Conservation (phyloP, 495 filamentous ascomycete genomes). For the Trichoderma erinaceum region DNA sequence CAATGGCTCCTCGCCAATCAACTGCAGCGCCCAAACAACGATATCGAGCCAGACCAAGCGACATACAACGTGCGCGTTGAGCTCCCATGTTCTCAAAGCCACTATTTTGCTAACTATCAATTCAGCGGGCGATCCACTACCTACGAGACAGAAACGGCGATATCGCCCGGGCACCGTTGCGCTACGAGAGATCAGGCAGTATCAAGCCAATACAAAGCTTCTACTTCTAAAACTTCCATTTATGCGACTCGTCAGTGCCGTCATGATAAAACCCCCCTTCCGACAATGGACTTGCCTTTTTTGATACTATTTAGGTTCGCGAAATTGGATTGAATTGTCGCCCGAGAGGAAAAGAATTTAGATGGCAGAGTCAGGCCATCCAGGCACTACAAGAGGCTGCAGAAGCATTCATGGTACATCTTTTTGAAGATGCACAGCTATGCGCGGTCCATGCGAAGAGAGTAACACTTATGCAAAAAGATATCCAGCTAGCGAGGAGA, state of each 20-base stretch:
- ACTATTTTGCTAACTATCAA: neutral
- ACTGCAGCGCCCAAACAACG: neutral
- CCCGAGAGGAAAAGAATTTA: constrained; percentile 53
- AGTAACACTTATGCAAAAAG: constrained; percentile 96
- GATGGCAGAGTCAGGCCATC: constrained; percentile 92
- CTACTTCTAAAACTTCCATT: constrained; percentile 61
- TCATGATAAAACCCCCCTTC: neutral
- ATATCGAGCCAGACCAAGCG: constrained; percentile 1
- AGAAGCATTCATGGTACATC: constrained; percentile 86
- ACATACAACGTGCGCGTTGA: constrained; percentile 7
- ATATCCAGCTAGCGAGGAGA: constrained; percentile 82
- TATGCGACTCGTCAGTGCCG: constrained; percentile 50
- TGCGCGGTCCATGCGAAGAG: constrained; percentile 94
- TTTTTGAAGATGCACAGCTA: constrained; percentile 94
- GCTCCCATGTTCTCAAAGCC: neutral
- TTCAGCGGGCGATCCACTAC: constrained; percentile 14
- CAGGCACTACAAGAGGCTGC: constrained; percentile 84
- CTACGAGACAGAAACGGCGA: constrained; percentile 31
- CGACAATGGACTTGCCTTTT: constrained; percentile 7
- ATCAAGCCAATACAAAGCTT: constrained; percentile 59
- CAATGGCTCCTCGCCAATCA: constrained; percentile 4
- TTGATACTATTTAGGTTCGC: constrained; percentile 51
- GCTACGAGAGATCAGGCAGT: constrained; percentile 60
- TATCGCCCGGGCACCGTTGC: constrained; percentile 63
- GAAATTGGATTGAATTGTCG: constrained; percentile 63